A percentile compares a stretch with the other conserved stretches of the same genome.
Conservation (phyloP, 768 basidiomycete species). For the Lyophyllum shimeji region DNA sequence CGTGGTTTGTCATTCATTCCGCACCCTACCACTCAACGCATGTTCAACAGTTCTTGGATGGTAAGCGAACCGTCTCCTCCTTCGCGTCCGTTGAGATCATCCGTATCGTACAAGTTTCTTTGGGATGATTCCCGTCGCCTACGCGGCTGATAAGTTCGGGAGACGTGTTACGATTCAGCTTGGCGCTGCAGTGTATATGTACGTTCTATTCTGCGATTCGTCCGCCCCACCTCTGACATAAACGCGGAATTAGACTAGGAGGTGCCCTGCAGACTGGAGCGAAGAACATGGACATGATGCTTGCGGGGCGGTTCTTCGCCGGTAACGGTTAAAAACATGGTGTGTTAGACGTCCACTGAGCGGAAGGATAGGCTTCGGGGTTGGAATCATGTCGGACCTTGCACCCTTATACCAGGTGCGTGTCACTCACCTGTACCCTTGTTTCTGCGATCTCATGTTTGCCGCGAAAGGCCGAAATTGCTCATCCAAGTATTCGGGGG, state of each 20-base stretch:
- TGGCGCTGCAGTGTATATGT: slow-evolving; percentile 41
- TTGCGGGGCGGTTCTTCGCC: slow-evolving; percentile 50
- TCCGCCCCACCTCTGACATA: background rate
- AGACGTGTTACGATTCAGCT: slow-evolving; percentile 39
- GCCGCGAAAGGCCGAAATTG: slow-evolving; percentile 45
- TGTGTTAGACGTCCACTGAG: too few relatives aligned
- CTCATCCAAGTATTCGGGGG: slow-evolving; percentile 56
- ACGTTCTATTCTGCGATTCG: slow-evolving; percentile 1
- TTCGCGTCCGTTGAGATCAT: background rate
- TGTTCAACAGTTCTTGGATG: slow-evolving; percentile 35
- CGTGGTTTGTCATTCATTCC: background rate
- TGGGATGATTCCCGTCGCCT: slow-evolving; percentile 44
- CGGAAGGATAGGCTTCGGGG: slow-evolving; percentile 30
- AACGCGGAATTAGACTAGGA: slow-evolving; percentile 29
- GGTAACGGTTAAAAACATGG: slow-evolving; percentile 26
- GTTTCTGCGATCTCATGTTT: background rate
- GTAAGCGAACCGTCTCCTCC: slow-evolving; percentile 17
- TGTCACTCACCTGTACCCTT: background rate
- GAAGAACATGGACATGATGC: slow-evolving; percentile 46
- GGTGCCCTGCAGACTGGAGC: slow-evolving; percentile 48
- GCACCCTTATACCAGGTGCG: slow-evolving; percentile 51
- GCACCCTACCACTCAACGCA: background rate
- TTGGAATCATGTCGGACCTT: slow-evolving; percentile 49
- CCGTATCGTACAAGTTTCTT: slow-evolving; percentile 30
- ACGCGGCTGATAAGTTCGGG: slow-evolving; percentile 36